Base-by-base conservation (phyloP, 257 asterid genomes). In the Solanum etuberosum region DNA sequence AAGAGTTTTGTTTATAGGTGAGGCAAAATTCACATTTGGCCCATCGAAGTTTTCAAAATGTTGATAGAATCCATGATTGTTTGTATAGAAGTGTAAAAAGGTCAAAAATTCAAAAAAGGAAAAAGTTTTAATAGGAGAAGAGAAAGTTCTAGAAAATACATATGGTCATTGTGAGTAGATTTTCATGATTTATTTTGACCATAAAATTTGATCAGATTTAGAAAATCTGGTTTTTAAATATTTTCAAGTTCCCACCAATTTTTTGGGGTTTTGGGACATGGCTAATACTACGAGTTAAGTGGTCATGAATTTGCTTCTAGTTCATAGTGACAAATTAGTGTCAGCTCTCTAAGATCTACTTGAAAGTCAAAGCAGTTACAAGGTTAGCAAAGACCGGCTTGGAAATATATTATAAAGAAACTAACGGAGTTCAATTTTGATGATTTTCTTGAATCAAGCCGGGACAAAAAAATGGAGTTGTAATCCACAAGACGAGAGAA, bases 11-110 rank as follows among this genome's bases (percentile, higher is more conserved):
- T 83, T 68, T 85, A 83, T 51, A 43, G 18, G 18, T 46, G 40
- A 14, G 77, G 73, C 16, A 1, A 35, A 18, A 31, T 57, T 59
- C 15, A 61, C 42, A 37, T 86, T 78, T 87, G 78, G 78, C 83
- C 90, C 92, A 81, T 83, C 84, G 15, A 42, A 57, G 18, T 90
- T 88, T 40, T 6, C 25, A 6, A 23, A 35, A 86, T 88, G 61
- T 40, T 40, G 9, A 25, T 15, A n/a, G 32, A 74, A 10, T 32
- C 42, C 42, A 31, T 32, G 4, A 70, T 70, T 70, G 42, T 70
- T 70, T 31, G 78, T 70, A 32, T 32, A 37, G 14, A 32, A 32
- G 78, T 16, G 27, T 4, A 34, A 16, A 71, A 32, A 71, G 9
- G 25, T 18, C 27, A 71, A 61, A n/a, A 11, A n/a, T n/a, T n/a